Conservation (phyloP, 2,329 filamentous ascomycete genomes). For the Fonsecaea erecta region DNA sequence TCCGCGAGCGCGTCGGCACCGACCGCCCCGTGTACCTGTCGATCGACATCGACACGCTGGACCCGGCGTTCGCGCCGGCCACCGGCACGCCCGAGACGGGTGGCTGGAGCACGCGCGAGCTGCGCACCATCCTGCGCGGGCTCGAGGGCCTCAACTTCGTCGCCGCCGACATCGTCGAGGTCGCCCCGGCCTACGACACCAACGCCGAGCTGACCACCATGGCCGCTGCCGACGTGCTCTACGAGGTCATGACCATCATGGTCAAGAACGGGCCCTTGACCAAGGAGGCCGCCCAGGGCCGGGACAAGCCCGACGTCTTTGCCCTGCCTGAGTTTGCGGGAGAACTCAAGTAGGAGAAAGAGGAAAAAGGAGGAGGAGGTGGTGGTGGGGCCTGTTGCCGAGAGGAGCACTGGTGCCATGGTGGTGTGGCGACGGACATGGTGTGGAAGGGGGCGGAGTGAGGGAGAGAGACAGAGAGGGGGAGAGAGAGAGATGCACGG, state of each 20-base stretch:
- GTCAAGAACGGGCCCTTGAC: conserved; percentile 76
- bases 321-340: neutral
- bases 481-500: no score
- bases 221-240: conserved; percentile 65
- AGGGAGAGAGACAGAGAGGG: no score
- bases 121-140: conserved; percentile 63
- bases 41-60: conserved; percentile 86
- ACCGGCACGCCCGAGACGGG: conserved; percentile 67
- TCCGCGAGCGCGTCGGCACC: conserved; percentile 74
- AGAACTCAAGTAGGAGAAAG: conserved; percentile 1
- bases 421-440: neutral
- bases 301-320: conserved; percentile 5
- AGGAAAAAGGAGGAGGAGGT: neutral
- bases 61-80: conserved; percentile 68
- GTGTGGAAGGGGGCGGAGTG: no score
- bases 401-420: neutral
- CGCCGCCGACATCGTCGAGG: conserved; percentile 66
- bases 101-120: conserved; percentile 65
- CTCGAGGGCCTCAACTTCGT: conserved; percentile 63
- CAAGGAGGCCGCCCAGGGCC: conserved; percentile 29
- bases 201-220: conserved; percentile 62
- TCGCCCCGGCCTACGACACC: conserved; percentile 66
- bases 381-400: no score
- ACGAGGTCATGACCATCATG: conserved; percentile 82
- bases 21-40: conserved; percentile 76